Base-by-base conservation (phyloP, 495 filamentous ascomycete species). In the Neurospora sp. region DNA sequence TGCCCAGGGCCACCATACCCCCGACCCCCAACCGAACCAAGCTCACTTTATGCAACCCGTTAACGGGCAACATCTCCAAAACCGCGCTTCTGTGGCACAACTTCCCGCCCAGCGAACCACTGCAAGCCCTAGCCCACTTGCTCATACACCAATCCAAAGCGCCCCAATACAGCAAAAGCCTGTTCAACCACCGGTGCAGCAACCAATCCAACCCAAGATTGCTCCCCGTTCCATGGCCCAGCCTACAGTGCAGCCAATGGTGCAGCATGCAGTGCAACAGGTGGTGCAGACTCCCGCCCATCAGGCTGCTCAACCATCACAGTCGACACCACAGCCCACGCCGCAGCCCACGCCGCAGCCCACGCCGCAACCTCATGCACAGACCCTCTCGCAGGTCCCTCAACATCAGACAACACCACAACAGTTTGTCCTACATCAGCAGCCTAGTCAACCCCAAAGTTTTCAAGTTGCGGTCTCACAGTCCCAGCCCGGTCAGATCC, bases 111-210 rank as follows among this genome's bases (percentile, higher is more conserved):
- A 75, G 27, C 68, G 45, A 22, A 69, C 22, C 69, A 74, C 76
- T 59, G 71, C 38, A 27, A 76, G 70, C 45, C 74, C 72, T 73
- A 71, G 47, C 72, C 70, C 14, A 12, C 53, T 81, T 1, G 1
- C 12, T 16, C 53, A 65, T 37, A 65, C 53, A 37, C 53, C 53
- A 39, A 83, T 80, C 75, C 79, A 65, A 35, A 31, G 80, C 27
- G 70, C 77, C 7, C 70, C 73, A 7, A 22, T 69, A 18, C 73
- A 74, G 42, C 79, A 82, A 20, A 84, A 81, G 40, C 83, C 76
- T 72, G 71, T 77, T 10, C 81, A 82, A 39, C 78, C 75, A 16
- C 82, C 81, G 39, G 73, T 22, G 10, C 71, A 73, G 53, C 73
- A 70, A 16, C 14, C 42, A 2, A 31, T 40, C 10, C 70, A 72